Evolutionary conservation across 345 rosid genomes (phyloP), one percentile per base, ranked within the genome.

Genomic region (Fremontodendron californicum): DNA sequence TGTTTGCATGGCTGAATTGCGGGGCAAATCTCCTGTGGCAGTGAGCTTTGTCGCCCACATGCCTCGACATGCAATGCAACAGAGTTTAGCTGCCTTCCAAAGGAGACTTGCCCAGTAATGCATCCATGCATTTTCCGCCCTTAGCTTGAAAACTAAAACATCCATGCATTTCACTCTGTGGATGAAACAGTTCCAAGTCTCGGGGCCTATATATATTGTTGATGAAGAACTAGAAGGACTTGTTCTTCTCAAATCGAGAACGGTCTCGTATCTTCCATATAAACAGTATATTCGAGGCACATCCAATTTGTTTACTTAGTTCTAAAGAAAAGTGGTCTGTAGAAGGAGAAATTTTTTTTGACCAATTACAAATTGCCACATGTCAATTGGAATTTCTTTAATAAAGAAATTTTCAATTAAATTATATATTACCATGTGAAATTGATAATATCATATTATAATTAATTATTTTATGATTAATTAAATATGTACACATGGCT

Each of bases 21-120:
- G 54, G 73, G 73, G 73, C 73, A 68, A 68, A 68, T 68, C 73
- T 68, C 52, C 73, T 43, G 43, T 68, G 73, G 73, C 73, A 68
- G 73, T 68, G 35, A 45, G 73, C 37, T 66, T 66, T 43, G 4
- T 68, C 21, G 19, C 35, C 54, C 51, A 5, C 16, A 21, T 19
- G 13, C 31, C 62, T 37, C 1, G 18, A 42, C 33, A 66, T 39
- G 37, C 72, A 13, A 39, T 40, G 71, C n/a, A 23, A 23, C 46
- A 5, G 9, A 23, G 54, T 68, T 42, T 43, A 68, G 73, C 52
- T 43, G 54, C 37, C 72, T 68, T 43, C 54, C 73, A 68, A 68
- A 40, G 67, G 77, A 74, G 64, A 74, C 13, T 74, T 10, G 21
- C 67, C 77, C 77, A 7, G 77, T 16, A 74, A 74, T 58, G 67